Evolutionary conservation across 768 basidiomycete genomes (phyloP), one percentile per base, ranked within the genome.

Genomic region (Russula olivacea): DNA sequence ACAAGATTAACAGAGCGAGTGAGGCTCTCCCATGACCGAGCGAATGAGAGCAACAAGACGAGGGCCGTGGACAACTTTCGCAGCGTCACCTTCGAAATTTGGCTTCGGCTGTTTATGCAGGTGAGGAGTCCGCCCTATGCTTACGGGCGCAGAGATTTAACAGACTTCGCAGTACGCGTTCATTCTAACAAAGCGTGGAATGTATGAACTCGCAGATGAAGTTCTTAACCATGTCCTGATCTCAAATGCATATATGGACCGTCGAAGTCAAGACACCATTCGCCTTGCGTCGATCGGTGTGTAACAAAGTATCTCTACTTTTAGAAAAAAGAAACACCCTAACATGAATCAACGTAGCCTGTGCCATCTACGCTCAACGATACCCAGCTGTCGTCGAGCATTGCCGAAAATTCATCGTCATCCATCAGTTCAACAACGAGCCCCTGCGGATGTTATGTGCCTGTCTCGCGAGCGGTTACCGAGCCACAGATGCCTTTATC

Each of bases 401-500:
- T 69, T 81, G 81, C 36, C 84, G 93, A 28, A 88, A 88, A 65
- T 75, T 98, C 36, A 84, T 90, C 61, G 85, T 81, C 36, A 74
- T 76, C 0, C 79, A 93, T 69, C 93, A 96, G 70, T 93, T 91
- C 77, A 88, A 93, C 70, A 89, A 93, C 58, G 92, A 95, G 47
- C 88, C 93, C 0, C 75, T 89, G 14, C 85, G 92, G 7, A 80
- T 98, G 53, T 79, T 96, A 23, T 71, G 88, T 4, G 87, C 88
- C 0, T 82, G 83, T 0, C 80, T 97, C 4, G 84, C 86, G 0
- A 85, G 86, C 61, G 91, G 92, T 0, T 68, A 88, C 4, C 79
- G 79, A 30, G 79, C 88, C 3, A 85, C 87, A 0, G 89, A 91
- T 64, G 81, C 87, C 0, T 80, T 93, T 74, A 86, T 90, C 66